Conservation (phyloP, 345 rosid species). For the Bretschneidera sinensis region DNA sequence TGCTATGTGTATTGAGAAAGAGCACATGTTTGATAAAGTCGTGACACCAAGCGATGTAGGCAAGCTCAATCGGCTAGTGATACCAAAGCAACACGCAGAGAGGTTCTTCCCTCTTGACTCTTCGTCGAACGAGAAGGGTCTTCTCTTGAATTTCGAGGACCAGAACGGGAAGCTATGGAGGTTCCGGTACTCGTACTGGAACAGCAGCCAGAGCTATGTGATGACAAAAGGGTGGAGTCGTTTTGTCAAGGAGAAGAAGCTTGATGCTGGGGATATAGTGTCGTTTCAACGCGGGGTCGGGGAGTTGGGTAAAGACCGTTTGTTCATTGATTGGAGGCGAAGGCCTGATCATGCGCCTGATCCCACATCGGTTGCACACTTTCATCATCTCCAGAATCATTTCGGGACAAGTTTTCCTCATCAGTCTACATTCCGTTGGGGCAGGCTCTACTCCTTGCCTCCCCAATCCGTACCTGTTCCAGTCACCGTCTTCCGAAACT, state of each 20-base stretch:
- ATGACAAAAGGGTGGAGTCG: slow-evolving; percentile 99
- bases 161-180: slow-evolving; percentile 69
- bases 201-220: slow-evolving; percentile 93
- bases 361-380: slow-evolving; percentile 31
- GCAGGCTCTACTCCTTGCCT: slow-evolving; percentile 52
- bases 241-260: slow-evolving; percentile 92
- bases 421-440: slow-evolving; percentile 45
- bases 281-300: slow-evolving; percentile 78
- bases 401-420: slow-evolving; percentile 31
- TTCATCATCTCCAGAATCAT: slow-evolving; percentile 41
- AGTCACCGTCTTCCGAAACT: slow-evolving; percentile 17
- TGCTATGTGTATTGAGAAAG: slow-evolving; percentile 38
- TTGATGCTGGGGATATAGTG: slow-evolving; percentile 86
- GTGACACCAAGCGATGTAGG: slow-evolving; percentile 88
- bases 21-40: slow-evolving; percentile 79
- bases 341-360: slow-evolving; percentile 51
- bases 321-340: slow-evolving; percentile 86
- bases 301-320: slow-evolving; percentile 45
- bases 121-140: slow-evolving; percentile 57
- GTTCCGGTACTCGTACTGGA: slow-evolving; percentile 94
- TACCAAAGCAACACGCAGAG: slow-evolving; percentile 89
- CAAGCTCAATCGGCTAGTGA: slow-evolving; percentile 71
- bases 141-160: slow-evolving; percentile 85
- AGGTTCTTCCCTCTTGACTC: slow-evolving; percentile 63
- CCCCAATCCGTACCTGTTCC: slow-evolving; percentile 29